Conservation (phyloP, 352 stramenopile species). For the Pythium folliculosum region DNA sequence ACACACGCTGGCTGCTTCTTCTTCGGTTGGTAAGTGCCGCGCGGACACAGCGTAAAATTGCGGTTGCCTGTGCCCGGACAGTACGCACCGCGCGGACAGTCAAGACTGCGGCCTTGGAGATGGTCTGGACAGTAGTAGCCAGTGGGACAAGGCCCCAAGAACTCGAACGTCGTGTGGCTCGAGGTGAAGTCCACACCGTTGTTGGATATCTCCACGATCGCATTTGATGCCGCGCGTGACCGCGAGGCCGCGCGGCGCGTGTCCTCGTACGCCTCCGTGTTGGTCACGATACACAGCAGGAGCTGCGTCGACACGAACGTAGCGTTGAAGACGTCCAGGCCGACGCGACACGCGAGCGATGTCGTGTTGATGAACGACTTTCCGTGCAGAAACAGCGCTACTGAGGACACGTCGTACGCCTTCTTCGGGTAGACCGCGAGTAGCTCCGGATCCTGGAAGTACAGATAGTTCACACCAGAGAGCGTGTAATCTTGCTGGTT, state of each 20-base stretch:
- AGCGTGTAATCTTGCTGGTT: conserved; percentile 96
- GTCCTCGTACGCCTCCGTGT: conserved; percentile 44
- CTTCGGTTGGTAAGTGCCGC: conserved; percentile 93
- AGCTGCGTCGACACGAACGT: conserved; percentile 88
- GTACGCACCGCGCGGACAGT: conserved; percentile 75
- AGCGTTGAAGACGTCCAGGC: conserved; percentile 67
- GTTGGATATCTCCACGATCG: conserved; percentile 92
- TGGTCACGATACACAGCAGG: conserved; percentile 87
- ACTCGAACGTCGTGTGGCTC: conserved; percentile 73
- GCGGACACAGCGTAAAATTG: conserved; percentile 95
- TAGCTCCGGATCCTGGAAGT: conserved; percentile 87
- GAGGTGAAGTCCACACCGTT: conserved; percentile 94
- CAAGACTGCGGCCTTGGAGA: conserved; percentile 40
- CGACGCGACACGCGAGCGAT: conserved; percentile 86
- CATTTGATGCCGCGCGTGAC: conserved; percentile 22
- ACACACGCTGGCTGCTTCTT: conserved; percentile 82
- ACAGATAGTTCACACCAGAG: conserved; percentile 91
- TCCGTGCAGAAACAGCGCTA: conserved; percentile 73
- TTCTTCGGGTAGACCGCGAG: conserved; percentile 55
- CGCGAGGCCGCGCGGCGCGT: conserved; percentile 24
- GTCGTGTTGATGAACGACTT: conserved; percentile 93
- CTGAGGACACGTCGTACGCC: conserved; percentile 44
- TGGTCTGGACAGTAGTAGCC: conserved; percentile 88
- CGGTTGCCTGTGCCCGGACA: conserved; percentile 75
- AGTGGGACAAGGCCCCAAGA: conserved; percentile 78